Percentiles rank a stretch among this genome's conserved stretches.
Conservation (phyloP, 441 rosid species). For the Gossypium laxum region DNA sequence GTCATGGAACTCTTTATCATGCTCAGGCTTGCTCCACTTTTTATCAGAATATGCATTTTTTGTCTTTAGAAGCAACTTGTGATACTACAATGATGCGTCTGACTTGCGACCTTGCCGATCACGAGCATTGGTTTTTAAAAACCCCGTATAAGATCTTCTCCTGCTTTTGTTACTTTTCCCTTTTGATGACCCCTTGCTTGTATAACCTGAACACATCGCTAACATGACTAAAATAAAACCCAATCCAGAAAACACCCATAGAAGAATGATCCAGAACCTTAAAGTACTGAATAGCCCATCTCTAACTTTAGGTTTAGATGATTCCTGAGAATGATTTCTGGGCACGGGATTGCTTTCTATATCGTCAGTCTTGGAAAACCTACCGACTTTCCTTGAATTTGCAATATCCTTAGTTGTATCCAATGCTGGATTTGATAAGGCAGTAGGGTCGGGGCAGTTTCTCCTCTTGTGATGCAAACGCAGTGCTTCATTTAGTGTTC, state of each 20-base stretch:
- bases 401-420: conserved; percentile 18
- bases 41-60: not conserved
- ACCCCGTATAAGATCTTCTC: conserved; percentile 47
- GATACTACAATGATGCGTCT: conserved; percentile 27
- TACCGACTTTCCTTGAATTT: conserved; percentile 49
- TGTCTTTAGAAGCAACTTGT: conserved; percentile 5
- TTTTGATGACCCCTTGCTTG: conserved; percentile 38
- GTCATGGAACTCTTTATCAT: not conserved
- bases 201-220: conserved; percentile 47
- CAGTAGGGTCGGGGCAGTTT: conserved; percentile 51
- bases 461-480: conserved; percentile 62
- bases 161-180: conserved; percentile 56
- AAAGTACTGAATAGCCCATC: conserved; percentile 54
- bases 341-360: conserved; percentile 23
- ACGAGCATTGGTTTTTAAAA: conserved; percentile 34
- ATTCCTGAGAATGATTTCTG: conserved; percentile 24
- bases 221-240: conserved; percentile 57
- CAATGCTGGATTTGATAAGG: conserved; percentile 20
- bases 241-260: conserved; percentile 66
- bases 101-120: conserved; percentile 26
- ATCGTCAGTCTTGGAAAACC: conserved; percentile 20
- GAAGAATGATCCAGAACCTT: conserved; percentile 56
- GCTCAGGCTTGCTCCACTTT: not conserved
- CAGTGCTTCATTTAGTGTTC: conserved; percentile 66
- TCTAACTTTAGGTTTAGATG: conserved; percentile 20